Evolutionary conservation across 2,329 filamentous ascomycete species (phyloP).

Genomic region (Ophiocordyceps camponoti-rufipedis): DNA sequence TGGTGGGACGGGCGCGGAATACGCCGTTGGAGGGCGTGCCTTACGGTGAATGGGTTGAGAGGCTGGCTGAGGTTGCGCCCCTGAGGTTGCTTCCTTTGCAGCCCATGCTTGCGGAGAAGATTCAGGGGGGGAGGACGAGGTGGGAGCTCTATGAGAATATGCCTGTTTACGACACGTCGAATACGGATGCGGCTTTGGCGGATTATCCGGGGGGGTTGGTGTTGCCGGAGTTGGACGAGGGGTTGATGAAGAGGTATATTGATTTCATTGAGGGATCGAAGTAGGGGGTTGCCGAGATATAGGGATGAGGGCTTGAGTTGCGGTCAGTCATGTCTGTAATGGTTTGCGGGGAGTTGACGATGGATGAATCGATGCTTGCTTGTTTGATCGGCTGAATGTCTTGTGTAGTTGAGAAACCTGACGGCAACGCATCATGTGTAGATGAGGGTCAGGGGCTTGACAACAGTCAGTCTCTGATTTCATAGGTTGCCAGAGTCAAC

Average conservation of each 20-base stretch:
- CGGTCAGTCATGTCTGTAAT: no score
- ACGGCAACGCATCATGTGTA: no score
- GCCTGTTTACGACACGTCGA: background rate
- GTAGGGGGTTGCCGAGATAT: background rate
- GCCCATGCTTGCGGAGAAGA: background rate
- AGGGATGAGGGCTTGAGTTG: no score
- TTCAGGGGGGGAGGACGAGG: background rate
- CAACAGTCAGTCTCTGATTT: no score
- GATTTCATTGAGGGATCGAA: background rate
- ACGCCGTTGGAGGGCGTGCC: background rate
- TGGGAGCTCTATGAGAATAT: slow-evolving; percentile 1
- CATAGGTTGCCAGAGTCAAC: no score
- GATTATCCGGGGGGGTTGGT: background rate
- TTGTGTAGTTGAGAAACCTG: no score
- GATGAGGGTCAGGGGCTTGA: no score
- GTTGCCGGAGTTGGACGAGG: background rate
- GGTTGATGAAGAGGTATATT: background rate
- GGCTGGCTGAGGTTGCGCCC: background rate
- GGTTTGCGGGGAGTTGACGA: no score
- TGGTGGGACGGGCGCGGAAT: background rate
- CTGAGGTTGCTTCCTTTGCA: background rate
- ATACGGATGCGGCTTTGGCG: background rate
- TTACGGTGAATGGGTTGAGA: background rate
- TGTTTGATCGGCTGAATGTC: no score
- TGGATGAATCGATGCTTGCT: no score